A percentile compares a stretch with the other conserved stretches of the same genome.
These are phyloP conservation scores for Arachis stenosperma DNA, from an alignment of 306 rosid species.

Conservation along the genomic window DNA sequence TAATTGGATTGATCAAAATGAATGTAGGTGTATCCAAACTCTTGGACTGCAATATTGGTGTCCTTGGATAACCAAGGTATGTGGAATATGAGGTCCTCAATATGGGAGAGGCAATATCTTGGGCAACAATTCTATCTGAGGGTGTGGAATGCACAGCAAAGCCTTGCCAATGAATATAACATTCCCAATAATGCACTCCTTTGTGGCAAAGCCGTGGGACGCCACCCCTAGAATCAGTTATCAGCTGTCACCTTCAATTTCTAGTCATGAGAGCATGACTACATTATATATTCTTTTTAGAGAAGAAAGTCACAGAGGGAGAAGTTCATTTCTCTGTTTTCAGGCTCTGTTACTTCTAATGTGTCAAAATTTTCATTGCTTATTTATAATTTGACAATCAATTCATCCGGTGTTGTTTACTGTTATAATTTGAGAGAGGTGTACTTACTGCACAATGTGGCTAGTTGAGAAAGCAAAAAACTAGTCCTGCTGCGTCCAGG, in stretches of 20 bases:
- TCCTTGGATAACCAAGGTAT: slow-evolving; percentile 96
- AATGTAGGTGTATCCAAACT: slow-evolving; percentile 80
- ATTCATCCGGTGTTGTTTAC: background rate
- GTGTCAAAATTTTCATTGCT: slow-evolving; percentile 24
- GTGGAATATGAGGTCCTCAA: slow-evolving; percentile 96
- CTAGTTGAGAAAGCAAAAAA: too few species aligned
- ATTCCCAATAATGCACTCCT: slow-evolving; percentile 74
- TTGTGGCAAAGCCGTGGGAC: slow-evolving; percentile 86
- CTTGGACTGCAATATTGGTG: slow-evolving; percentile 85
- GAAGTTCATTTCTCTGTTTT: slow-evolving; percentile 38
- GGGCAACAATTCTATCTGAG: slow-evolving; percentile 88
- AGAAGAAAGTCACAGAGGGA: slow-evolving; percentile 1
- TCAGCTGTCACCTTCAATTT: background rate
- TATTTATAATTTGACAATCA: slow-evolving; percentile 1
- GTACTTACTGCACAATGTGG: too few species aligned
- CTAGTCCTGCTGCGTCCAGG: too few species aligned
- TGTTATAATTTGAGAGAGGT: background rate
- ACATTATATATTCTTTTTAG: background rate
- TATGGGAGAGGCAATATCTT: slow-evolving; percentile 93
- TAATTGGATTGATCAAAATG: slow-evolving; percentile 8
- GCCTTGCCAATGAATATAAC: slow-evolving; percentile 77
- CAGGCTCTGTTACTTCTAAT: background rate
- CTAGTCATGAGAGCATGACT: slow-evolving; percentile 73
- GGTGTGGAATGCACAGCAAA: slow-evolving; percentile 72
- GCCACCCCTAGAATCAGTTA: slow-evolving; percentile 41